phyloP scores from a whole-genome alignment of 345 rosid species.

The Sisymbrium irio region DNA sequence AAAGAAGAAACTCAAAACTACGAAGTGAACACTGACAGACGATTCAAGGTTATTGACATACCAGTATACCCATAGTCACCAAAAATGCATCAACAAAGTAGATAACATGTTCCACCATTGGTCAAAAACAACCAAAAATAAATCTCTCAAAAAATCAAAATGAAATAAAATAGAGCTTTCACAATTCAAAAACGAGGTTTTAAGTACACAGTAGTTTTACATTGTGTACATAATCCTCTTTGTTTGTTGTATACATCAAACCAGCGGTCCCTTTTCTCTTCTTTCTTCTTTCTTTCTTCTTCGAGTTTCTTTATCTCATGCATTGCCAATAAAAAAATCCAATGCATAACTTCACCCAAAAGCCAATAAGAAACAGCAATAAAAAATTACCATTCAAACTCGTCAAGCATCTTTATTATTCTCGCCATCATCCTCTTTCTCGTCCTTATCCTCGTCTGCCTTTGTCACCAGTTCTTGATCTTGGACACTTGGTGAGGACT shows the following conservation, averaged over 20 bases:
- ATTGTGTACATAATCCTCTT: conserved; percentile 19
- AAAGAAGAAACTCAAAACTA: too few relatives aligned
- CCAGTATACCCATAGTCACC: neutral
- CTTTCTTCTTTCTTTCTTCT: conserved; percentile 1
- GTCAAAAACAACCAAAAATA: neutral
- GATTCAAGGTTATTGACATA: neutral
- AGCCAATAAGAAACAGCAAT: neutral
- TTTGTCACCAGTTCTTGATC: conserved; percentile 19
- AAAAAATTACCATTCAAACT: neutral
- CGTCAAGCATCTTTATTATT: conserved; percentile 19
- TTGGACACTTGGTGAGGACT: conserved; percentile 17
- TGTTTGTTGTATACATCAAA: conserved; percentile 28
- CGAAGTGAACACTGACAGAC: too few relatives aligned
- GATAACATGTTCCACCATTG: neutral
- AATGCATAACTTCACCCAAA: conserved; percentile 24
- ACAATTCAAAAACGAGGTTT: conserved; percentile 24
- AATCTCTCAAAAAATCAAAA: neutral
- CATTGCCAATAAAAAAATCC: conserved; percentile 23
- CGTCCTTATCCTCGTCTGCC: neutral
- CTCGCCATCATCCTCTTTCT: conserved; percentile 14
- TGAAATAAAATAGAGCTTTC: neutral
- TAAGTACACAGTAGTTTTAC: conserved; percentile 4
- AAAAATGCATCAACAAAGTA: neutral
- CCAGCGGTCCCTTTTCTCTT: neutral
- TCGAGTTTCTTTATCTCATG: neutral